Conservation (phyloP, 2,329 filamentous ascomycete genomes). For the Alternaria ventricosa region DNA sequence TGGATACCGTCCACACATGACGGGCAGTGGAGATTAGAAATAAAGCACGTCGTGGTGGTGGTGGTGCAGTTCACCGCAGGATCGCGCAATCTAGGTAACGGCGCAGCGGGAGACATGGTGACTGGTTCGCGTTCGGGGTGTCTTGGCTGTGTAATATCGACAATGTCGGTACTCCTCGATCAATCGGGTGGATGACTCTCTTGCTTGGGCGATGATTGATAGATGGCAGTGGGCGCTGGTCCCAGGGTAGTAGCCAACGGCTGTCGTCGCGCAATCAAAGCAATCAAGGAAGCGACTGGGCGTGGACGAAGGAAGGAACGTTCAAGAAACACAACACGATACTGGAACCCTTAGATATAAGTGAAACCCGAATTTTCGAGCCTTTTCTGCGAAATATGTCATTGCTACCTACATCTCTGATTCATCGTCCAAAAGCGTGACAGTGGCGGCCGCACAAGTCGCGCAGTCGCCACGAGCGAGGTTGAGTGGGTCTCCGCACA, state of each 20-base stretch:
- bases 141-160: conserved; percentile 23
- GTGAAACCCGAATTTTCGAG: neutral
- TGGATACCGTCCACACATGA: conserved; percentile 74
- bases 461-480: conserved; percentile 19
- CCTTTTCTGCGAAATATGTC: conserved; percentile 13
- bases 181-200: conserved; percentile 3
- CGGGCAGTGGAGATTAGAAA: conserved; percentile 79
- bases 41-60: conserved; percentile 64
- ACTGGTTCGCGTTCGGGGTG: neutral
- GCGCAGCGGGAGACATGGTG: conserved; percentile 24
- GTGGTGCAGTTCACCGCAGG: conserved; percentile 20
- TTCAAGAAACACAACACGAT: neutral
- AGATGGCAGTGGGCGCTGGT: conserved; percentile 6
- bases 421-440: neutral
- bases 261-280: conserved; percentile 28
- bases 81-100: conserved; percentile 17
- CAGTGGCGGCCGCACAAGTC: conserved; percentile 30
- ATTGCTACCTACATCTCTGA: conserved; percentile 14
- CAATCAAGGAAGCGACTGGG: conserved; percentile 25
- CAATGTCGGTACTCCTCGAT: conserved; percentile 7
- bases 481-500: conserved; percentile 23
- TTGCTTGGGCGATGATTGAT: conserved; percentile 22
- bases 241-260: conserved; percentile 25
- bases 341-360: conserved; percentile 1
- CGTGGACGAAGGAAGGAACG: conserved; percentile 10